Base-by-base conservation (phyloP, 208 protist species). In the Crithidia expoeki region DNA sequence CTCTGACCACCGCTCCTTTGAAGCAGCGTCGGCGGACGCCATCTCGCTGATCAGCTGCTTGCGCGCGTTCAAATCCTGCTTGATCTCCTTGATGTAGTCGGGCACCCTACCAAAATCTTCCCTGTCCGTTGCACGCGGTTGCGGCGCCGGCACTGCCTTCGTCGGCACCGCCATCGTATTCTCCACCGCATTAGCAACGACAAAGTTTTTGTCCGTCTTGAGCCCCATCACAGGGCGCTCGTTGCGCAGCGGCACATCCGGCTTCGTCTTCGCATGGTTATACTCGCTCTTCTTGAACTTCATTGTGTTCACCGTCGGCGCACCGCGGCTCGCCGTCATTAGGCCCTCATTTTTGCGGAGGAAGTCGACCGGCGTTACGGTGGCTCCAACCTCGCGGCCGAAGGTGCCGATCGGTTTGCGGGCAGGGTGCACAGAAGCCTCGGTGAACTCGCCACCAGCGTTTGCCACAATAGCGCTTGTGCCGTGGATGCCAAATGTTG, bases 101-200 rank as follows among this genome's bases (percentile, higher is more conserved):
- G 96, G 96, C 34, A 97, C 90, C 71, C 95, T 86, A 5, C 89
- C 95, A 80, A 92, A 98, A 76, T 95, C 92, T 44, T 68, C 83
- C 5, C 85, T 79, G 44, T 94, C 86, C 30, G 82, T 87, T 0
- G 85, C 78, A 65, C 81, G 84, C 46, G 79, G 81, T 46, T 83
- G 63, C 59, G 70, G 50, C 11, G 74, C 62, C 9, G 85, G 84
- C 14, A 77, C 82, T 4, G 69, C 73, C 67, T 94, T 97, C 7
- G 84, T 86, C 7, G 93, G 90, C 57, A 95, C 80, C 11, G 90
- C 89, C 70, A 97, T 64, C 65, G 95, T 92, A 68, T 88, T 96
- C 52, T 98, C 95, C 5, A 98, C 96, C 10, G 96, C 95, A 71
- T 98, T 98, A 19, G 89, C 88, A 17, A 98, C 83, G 11, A 98